Conservation (phyloP, 2,329 filamentous ascomycete genomes). For the Aspergillus novofumigatus region DNA sequence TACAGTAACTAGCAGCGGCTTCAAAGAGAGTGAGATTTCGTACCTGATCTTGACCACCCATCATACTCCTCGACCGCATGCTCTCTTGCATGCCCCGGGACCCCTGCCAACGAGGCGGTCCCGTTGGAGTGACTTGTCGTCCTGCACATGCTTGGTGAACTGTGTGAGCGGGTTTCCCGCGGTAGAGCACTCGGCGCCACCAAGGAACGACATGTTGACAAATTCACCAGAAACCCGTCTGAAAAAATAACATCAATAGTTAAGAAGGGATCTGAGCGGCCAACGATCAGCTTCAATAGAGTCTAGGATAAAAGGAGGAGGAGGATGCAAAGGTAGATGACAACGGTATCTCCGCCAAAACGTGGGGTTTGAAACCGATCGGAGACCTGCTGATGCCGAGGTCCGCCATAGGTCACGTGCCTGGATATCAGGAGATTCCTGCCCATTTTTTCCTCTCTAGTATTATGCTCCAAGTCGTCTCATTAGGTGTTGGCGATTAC, state of each 20-base stretch:
- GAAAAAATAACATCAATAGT: background rate
- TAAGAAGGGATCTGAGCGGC: background rate
- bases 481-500: background rate
- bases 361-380: conserved; percentile 23
- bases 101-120: conserved; percentile 78
- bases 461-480: too few species aligned
- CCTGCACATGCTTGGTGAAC: conserved; percentile 94
- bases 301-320: background rate
- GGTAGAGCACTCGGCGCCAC: conserved; percentile 93
- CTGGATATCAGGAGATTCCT: background rate
- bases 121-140: conserved; percentile 91
- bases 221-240: background rate
- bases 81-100: conserved; percentile 68
- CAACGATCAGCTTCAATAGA: background rate
- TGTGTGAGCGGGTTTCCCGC: conserved; percentile 93
- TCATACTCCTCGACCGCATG: conserved; percentile 69
- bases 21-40: conserved; percentile 4
- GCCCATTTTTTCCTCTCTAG: background rate
- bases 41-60: conserved; percentile 70
- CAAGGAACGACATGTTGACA: conserved; percentile 81
- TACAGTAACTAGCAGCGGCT: background rate
- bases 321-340: background rate
- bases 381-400: conserved; percentile 17
- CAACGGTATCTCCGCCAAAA: conserved; percentile 10
- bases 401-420: conserved; percentile 20